These are phyloP conservation scores for Citrus inodora DNA, from an alignment of 345 rosid genomes.

Conservation along the genomic window DNA sequence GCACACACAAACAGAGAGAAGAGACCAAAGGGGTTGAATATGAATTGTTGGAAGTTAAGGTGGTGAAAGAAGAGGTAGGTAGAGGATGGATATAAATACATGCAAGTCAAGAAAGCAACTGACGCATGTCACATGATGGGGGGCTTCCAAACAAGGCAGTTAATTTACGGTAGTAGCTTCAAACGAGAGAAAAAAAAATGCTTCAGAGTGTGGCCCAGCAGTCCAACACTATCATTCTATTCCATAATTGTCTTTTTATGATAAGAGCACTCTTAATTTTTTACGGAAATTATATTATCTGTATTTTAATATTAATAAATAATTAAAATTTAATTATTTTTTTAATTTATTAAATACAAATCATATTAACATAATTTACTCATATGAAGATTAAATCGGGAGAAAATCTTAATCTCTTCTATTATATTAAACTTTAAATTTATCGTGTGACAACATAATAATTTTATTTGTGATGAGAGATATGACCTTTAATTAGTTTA, in stretches of 20 bases:
- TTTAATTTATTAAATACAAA: too few relatives aligned
- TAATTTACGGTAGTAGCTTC: not conserved
- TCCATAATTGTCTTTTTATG: accelerated
- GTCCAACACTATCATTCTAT: not conserved
- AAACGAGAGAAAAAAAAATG: not conserved
- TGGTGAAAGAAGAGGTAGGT: slow-evolving; percentile 5
- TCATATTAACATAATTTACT: too few relatives aligned
- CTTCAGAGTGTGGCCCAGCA: slow-evolving; percentile 1
- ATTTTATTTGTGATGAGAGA: not conserved
- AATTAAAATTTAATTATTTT: too few relatives aligned
- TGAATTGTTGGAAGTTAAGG: slow-evolving; percentile 6
- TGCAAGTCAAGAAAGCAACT: slow-evolving; percentile 12
- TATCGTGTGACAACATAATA: not conserved
- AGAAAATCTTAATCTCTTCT: not conserved
- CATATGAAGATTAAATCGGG: accelerated
- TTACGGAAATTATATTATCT: accelerated
- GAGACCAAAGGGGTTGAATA: not conserved
- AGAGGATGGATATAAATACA: slow-evolving; percentile 26
- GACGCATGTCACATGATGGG: slow-evolving; percentile 14
- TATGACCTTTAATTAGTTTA: not conserved
- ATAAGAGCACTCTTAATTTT: accelerated
- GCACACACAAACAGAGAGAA: not conserved
- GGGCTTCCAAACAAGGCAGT: not conserved
- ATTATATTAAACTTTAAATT: not conserved
- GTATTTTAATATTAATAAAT: too few relatives aligned